Evolutionary conservation across 805 yeast genomes (phyloP).

Genomic region (Saturnispora ahearnii): DNA sequence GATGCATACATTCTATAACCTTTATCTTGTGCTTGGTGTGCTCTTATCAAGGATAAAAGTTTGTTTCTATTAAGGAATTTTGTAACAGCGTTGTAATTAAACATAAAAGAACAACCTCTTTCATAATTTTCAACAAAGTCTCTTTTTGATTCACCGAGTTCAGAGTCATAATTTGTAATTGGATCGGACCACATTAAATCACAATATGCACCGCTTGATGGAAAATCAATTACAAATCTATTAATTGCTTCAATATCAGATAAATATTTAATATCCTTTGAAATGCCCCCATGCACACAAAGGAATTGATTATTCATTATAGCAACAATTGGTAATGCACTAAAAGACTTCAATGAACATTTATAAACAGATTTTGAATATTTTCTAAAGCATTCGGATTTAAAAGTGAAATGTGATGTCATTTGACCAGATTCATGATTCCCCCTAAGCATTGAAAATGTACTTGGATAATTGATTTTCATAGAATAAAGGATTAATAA

Average conservation of each 20-base stretch:
- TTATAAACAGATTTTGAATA: slow-evolving; percentile 59
- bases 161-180: slow-evolving; percentile 66
- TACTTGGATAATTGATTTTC: slow-evolving; percentile 64
- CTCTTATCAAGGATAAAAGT: slow-evolving; percentile 77
- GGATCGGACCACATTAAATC: slow-evolving; percentile 97
- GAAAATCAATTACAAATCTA: slow-evolving; percentile 79
- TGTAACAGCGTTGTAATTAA: slow-evolving; percentile 74
- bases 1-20: slow-evolving; percentile 93
- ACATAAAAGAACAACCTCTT: slow-evolving; percentile 90
- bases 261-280: slow-evolving; percentile 68
- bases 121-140: slow-evolving; percentile 57
- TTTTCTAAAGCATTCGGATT: slow-evolving; percentile 82
- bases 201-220: slow-evolving; percentile 88
- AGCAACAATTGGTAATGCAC: slow-evolving; percentile 85
- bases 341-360: slow-evolving; percentile 68
- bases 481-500: slow-evolving; percentile 66
- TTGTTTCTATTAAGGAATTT: slow-evolving; percentile 71
- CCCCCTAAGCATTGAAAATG: slow-evolving; percentile 80
- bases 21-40: slow-evolving; percentile 97
- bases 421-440: slow-evolving; percentile 92
- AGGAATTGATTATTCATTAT: slow-evolving; percentile 88
- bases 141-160: slow-evolving; percentile 23
- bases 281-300: slow-evolving; percentile 94
- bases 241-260: slow-evolving; percentile 62
- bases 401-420: slow-evolving; percentile 90